These are phyloP conservation scores for Rhizopus delemar DNA, from an alignment of 371 early-diverging fungal genomes.

Conservation along the genomic window DNA sequence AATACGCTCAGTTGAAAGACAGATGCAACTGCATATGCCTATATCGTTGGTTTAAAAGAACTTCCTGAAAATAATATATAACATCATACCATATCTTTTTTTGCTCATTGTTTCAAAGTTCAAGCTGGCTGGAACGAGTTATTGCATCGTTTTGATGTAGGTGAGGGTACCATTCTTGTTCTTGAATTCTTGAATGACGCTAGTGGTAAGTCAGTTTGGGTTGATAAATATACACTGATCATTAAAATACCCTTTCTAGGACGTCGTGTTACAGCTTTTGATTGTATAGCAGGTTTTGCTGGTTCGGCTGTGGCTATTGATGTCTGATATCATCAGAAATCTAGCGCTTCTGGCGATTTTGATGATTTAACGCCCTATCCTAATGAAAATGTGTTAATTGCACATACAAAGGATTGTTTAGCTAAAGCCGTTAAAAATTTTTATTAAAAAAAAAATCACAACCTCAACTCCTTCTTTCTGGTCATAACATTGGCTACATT, in stretches of 20 bases:
- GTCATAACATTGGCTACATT: no score
- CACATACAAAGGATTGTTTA: not conserved
- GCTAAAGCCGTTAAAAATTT: no score
- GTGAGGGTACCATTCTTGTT: slow-evolving; percentile 84
- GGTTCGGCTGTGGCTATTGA: slow-evolving; percentile 92
- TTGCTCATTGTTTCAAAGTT: slow-evolving; percentile 96
- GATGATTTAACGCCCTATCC: slow-evolving; percentile 82
- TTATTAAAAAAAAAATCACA: no score
- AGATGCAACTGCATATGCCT: slow-evolving; percentile 85
- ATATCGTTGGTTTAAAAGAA: slow-evolving; percentile 95
- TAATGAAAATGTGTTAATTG: slow-evolving; percentile 81
- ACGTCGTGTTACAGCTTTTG: slow-evolving; percentile 96
- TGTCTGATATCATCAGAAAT: slow-evolving; percentile 85
- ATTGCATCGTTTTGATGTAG: slow-evolving; percentile 79
- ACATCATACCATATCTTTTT: slow-evolving; percentile 91
- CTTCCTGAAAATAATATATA: slow-evolving; percentile 92
- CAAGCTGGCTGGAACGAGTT: slow-evolving; percentile 94
- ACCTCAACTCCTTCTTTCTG: no score
- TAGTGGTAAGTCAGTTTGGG: no score
- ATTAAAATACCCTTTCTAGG: slow-evolving; percentile 54
- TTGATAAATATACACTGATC: no score
- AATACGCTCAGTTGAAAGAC: slow-evolving; percentile 80
- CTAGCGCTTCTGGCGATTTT: slow-evolving; percentile 47
- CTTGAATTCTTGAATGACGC: slow-evolving; percentile 91
- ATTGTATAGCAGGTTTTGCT: slow-evolving; percentile 96